Evolutionary conservation across 768 basidiomycete genomes (phyloP).

Genomic region (Xanthoconium stramineum): DNA sequence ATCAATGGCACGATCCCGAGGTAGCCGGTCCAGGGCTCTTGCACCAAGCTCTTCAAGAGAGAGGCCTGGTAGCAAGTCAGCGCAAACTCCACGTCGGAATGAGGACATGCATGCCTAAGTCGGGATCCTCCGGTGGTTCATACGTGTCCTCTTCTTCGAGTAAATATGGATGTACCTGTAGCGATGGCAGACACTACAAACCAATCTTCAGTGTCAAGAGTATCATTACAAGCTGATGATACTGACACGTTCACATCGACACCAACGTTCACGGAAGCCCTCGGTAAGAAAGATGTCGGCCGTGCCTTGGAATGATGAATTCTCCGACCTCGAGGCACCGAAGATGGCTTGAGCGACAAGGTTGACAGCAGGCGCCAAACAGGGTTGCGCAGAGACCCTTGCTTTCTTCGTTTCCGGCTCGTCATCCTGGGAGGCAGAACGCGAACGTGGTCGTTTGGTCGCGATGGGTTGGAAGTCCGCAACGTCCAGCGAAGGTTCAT

Average conservation of each 20-base stretch:
- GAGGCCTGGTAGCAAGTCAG: constrained; percentile 43
- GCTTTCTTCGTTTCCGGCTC: constrained; percentile 41
- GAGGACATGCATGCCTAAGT: constrained; percentile 51
- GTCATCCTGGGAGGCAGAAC: constrained; percentile 23
- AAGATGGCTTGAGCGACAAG: constrained; percentile 45
- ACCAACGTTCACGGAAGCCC: constrained; percentile 78
- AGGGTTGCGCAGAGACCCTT: constrained; percentile 41
- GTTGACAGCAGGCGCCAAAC: constrained; percentile 56
- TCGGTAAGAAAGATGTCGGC: constrained; percentile 77
- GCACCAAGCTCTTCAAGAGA: constrained; percentile 82
- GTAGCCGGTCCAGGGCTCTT: constrained; percentile 69
- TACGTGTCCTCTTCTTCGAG: constrained; percentile 80
- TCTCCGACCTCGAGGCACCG: constrained; percentile 2
- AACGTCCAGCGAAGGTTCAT: constrained; percentile 24
- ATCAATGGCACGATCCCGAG: constrained; percentile 78
- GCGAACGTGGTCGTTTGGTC: constrained; percentile 46
- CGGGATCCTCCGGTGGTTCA: constrained; percentile 83
- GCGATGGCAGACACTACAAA: constrained; percentile 54
- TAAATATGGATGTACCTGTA: constrained; percentile 57
- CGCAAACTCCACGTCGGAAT: not conserved
- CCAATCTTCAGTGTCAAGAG: not conserved
- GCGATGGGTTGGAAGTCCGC: constrained; percentile 19
- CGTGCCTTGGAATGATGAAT: constrained; percentile 39
- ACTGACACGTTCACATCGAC: constrained; percentile 60
- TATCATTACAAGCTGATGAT: not conserved